phyloP scores from a whole-genome alignment of 2,329 filamentous ascomycete genomes.

The Cadophora luteo-olivacea region DNA sequence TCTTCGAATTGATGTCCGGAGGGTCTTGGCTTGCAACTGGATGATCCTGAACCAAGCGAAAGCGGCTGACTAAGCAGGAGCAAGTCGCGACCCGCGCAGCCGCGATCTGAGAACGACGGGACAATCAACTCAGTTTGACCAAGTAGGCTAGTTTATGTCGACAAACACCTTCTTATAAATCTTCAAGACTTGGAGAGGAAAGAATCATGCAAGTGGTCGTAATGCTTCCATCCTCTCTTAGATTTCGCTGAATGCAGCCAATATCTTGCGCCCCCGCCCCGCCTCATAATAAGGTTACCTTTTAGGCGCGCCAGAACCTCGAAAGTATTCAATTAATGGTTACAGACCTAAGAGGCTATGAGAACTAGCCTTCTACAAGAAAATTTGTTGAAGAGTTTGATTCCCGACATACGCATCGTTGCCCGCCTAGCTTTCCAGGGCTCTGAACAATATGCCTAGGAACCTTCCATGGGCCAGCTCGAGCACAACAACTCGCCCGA shows the following conservation, averaged over 20 bases:
- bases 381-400: background rate
- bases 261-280: background rate
- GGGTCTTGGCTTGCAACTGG: background rate
- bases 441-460: constrained; percentile 36
- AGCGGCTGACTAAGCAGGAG: constrained; percentile 1
- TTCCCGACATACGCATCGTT: background rate
- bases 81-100: background rate
- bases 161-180: background rate
- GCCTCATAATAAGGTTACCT: too few species aligned
- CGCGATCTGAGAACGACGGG: background rate
- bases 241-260: background rate
- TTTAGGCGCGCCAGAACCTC: background rate
- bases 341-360: background rate
- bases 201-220: background rate
- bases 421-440: background rate
- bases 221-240: background rate
- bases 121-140: background rate
- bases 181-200: background rate
- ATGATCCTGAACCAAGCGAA: background rate
- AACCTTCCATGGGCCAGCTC: constrained; percentile 40
- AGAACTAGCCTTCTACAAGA: background rate
- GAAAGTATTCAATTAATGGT: background rate
- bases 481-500: constrained; percentile 19
- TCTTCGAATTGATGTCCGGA: constrained; percentile 1
- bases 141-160: background rate